Percentiles rank a stretch among this genome's conserved stretches.
phyloP scores from a whole-genome alignment of 495 filamentous ascomycete genomes.

The Podospora tetraspora region DNA sequence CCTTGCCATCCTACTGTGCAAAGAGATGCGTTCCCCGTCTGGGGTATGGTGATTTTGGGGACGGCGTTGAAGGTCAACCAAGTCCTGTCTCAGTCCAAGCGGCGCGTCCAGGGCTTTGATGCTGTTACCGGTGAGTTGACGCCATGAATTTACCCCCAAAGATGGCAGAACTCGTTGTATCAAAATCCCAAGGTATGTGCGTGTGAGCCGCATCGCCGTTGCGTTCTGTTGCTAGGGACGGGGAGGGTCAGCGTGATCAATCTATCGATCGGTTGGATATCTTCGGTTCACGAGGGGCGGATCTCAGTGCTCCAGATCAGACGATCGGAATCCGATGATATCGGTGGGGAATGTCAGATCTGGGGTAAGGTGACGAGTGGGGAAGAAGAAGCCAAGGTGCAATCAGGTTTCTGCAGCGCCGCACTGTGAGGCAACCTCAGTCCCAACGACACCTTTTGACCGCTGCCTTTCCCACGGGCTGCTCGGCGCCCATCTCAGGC shows the following conservation, averaged over 20 bases:
- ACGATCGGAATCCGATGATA: constrained; percentile 22
- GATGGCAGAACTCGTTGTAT: background rate
- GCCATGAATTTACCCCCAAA: no score
- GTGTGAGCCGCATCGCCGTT: background rate
- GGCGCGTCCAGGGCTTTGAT: background rate
- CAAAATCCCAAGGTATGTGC: background rate
- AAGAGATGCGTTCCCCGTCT: background rate
- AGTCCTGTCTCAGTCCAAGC: background rate
- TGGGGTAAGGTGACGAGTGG: constrained; percentile 8
- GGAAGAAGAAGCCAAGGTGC: constrained; percentile 4
- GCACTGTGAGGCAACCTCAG: background rate
- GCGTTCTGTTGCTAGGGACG: background rate
- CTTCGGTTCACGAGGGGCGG: constrained; percentile 9
- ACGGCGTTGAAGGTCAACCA: background rate
- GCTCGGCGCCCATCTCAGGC: background rate
- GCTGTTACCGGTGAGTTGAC: background rate
- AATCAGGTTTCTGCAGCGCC: constrained; percentile 9
- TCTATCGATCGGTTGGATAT: constrained; percentile 11
- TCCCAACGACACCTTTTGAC: background rate
- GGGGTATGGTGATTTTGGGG: background rate
- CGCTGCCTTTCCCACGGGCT: background rate
- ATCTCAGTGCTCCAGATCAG: constrained; percentile 25
- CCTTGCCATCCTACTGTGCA: background rate
- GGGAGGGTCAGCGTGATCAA: constrained; percentile 14
- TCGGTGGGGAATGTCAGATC: constrained; percentile 13